phyloP scores from a whole-genome alignment of 345 rosid genomes.

The Salix exigua region DNA sequence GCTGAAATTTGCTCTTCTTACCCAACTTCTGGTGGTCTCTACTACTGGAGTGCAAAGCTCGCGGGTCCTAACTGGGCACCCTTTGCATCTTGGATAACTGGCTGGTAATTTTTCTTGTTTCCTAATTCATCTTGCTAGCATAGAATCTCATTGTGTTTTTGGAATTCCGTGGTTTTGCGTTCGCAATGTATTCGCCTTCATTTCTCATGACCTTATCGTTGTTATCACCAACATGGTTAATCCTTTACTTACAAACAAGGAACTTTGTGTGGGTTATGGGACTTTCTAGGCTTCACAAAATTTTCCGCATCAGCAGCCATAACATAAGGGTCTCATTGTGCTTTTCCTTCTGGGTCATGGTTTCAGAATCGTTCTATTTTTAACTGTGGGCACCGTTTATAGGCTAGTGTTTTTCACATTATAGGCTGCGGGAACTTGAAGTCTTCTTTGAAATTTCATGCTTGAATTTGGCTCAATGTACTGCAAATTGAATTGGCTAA shows the following conservation, averaged over 20 bases:
- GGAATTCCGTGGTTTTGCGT: not conserved
- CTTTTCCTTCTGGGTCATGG: not conserved
- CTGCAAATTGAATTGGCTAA: not conserved
- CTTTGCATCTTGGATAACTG: conserved; percentile 91
- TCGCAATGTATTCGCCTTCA: not conserved
- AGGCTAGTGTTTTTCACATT: not conserved
- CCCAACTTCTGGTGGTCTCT: conserved; percentile 97
- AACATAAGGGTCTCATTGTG: not conserved
- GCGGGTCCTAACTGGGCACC: conserved; percentile 92
- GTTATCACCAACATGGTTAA: not conserved
- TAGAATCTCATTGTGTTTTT: not conserved
- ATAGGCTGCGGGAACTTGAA: not conserved
- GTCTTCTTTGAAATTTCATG: not conserved
- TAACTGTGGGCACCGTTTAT: not conserved
- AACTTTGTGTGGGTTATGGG: not conserved
- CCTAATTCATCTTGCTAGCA: not conserved
- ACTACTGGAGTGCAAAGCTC: conserved; percentile 98
- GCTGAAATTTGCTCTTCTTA: conserved; percentile 95
- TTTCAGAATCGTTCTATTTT: not conserved
- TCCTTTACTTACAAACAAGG: not conserved
- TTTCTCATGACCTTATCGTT: not conserved
- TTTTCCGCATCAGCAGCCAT: not conserved
- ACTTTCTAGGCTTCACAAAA: not conserved
- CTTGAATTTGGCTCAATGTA: not conserved
- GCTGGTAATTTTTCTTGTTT: conserved; percentile 54